These are phyloP conservation scores for Gonapodya sp. DNA, from an alignment of 192 early-diverging fungal genomes.

Conservation along the genomic window DNA sequence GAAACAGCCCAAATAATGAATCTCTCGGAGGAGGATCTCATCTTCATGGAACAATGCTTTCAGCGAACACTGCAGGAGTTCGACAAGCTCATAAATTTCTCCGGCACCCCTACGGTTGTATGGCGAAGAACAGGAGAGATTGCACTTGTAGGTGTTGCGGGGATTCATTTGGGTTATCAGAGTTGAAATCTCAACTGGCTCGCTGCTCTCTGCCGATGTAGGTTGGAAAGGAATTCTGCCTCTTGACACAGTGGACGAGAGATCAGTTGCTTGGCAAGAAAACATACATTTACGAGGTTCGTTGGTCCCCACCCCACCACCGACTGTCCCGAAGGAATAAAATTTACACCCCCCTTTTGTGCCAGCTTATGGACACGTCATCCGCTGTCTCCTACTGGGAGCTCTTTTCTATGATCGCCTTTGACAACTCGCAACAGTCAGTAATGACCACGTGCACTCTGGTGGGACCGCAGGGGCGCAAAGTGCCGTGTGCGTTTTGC, in stretches of 20 bases:
- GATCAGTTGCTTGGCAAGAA: conserved; percentile 69
- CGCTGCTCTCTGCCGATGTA: background rate
- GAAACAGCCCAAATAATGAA: conserved; percentile 74
- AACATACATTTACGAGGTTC: conserved; percentile 72
- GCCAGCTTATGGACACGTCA: conserved; percentile 79
- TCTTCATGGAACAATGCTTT: conserved; percentile 96
- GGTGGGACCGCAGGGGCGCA: conserved; percentile 53
- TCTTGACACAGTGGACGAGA: conserved; percentile 83
- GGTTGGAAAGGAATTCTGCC: conserved; percentile 83
- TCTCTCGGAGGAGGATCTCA: conserved; percentile 82
- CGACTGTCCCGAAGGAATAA: background rate
- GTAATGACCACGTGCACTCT: conserved; percentile 85
- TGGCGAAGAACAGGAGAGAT: conserved; percentile 97
- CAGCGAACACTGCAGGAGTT: conserved; percentile 90
- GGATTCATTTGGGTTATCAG: no score
- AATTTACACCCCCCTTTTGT: background rate
- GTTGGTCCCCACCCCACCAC: background rate
- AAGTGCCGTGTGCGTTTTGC: conserved; percentile 86
- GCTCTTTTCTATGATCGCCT: conserved; percentile 81
- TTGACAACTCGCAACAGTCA: conserved; percentile 82
- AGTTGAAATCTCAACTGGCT: background rate
- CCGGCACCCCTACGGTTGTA: conserved; percentile 90
- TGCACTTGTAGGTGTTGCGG: conserved; percentile 52
- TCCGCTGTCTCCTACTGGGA: conserved; percentile 95
- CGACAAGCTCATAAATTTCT: conserved; percentile 89